A percentile compares a stretch with the other conserved stretches of the same genome.
These are phyloP conservation scores for Colletotrichum sojae DNA, from an alignment of 2,329 filamentous ascomycete species.

Conservation along the genomic window DNA sequence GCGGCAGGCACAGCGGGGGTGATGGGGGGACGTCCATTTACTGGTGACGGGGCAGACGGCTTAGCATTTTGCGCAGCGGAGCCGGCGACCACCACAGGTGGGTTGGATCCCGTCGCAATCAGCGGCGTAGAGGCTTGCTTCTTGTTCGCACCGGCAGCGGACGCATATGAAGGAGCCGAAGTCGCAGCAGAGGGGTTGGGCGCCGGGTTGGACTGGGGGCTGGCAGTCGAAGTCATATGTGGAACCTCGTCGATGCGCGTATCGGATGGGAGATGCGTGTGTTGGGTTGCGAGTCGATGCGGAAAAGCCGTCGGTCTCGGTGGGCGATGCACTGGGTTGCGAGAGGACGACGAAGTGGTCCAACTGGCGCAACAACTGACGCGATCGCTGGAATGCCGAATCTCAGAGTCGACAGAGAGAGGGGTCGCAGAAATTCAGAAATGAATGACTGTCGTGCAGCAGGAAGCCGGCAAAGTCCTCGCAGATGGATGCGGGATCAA, in stretches of 20 bases:
- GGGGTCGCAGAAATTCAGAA: conserved; percentile 36
- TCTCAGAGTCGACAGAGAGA: conserved; percentile 48
- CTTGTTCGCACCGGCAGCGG: conserved; percentile 74
- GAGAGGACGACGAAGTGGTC: conserved; percentile 36
- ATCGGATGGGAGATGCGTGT: conserved; percentile 24
- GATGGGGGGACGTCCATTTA: conserved; percentile 87
- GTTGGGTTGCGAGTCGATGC: conserved; percentile 20
- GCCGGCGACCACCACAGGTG: conserved; percentile 69
- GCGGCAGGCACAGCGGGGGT: conserved; percentile 77
- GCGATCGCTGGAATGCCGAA: conserved; percentile 45
- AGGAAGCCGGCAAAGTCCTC: conserved; percentile 22
- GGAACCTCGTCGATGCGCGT: conserved; percentile 48
- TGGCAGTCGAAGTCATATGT: conserved; percentile 75
- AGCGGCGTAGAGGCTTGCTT: conserved; percentile 73
- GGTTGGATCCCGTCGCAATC: conserved; percentile 71
- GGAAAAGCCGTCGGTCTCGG: conserved; percentile 21
- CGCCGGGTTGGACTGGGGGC: conserved; percentile 70
- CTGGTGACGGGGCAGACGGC: conserved; percentile 78
- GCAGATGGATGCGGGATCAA: conserved; percentile 3
- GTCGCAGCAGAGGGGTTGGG: conserved; percentile 69
- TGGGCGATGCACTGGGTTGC: conserved; percentile 37
- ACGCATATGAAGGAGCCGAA: conserved; percentile 76
- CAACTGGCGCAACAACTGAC: conserved; percentile 36
- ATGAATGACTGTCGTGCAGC: conserved; percentile 37
- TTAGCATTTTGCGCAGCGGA: conserved; percentile 70